Conservation (phyloP, 768 basidiomycete genomes). For the Serendipita sp. region DNA sequence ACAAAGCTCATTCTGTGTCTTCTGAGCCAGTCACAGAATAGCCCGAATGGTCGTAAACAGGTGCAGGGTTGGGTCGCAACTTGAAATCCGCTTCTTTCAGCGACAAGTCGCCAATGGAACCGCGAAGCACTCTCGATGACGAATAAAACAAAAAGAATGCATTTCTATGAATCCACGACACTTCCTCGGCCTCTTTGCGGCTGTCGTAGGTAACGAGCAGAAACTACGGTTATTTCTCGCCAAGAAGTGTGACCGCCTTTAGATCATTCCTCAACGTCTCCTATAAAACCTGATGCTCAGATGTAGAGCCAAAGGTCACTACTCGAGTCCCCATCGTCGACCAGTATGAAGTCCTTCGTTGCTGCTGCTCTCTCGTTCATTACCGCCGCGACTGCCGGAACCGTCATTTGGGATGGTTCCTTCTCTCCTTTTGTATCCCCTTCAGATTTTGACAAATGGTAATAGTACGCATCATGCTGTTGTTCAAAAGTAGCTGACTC, state of each 20-base stretch:
- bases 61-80: not conserved
- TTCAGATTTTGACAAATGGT: conserved; percentile 38
- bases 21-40: not conserved
- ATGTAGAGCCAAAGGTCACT: not conserved
- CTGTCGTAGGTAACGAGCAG: not conserved
- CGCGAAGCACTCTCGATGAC: not conserved
- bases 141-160: not conserved
- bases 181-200: not conserved
- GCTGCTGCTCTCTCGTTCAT: conserved; percentile 14
- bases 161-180: conserved; percentile 5
- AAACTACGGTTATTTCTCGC: conserved; percentile 7
- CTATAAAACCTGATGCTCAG: not conserved
- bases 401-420: conserved; percentile 38
- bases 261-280: not conserved
- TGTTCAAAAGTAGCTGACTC: not conserved
- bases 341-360: conserved; percentile 14
- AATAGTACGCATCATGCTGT: conserved; percentile 4
- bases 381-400: conserved; percentile 28
- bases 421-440: conserved; percentile 22
- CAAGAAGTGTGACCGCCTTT: not conserved
- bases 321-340: not conserved
- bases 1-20: not conserved
- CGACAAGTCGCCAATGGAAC: too few species aligned
- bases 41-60: not conserved
- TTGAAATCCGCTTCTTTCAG: not conserved